Conservation (phyloP, 2,329 filamentous ascomycete species). For the Aschersonia sp. region DNA sequence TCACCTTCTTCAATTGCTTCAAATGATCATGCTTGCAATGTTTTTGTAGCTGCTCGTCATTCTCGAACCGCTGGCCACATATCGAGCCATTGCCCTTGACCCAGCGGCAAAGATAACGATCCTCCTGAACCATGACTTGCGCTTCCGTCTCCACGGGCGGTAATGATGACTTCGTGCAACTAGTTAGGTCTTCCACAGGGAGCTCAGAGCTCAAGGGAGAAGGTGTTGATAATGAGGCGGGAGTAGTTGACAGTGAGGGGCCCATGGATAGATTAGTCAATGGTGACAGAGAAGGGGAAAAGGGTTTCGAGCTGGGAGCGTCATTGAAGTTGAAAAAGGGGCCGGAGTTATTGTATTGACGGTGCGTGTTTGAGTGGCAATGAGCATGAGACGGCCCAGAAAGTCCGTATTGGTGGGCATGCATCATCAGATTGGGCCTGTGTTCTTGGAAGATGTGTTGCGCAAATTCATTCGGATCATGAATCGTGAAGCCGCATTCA, state of each 20-base stretch:
- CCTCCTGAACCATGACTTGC: constrained; percentile 7
- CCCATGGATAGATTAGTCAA: constrained; percentile 10
- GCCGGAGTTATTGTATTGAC: constrained; percentile 1
- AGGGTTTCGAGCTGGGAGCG: constrained; percentile 3
- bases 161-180: not conserved
- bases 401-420: constrained; percentile 5
- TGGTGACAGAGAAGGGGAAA: constrained; percentile 10
- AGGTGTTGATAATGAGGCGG: constrained; percentile 6
- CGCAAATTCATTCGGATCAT: constrained; percentile 12
- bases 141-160: constrained; percentile 3
- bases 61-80: constrained; percentile 22
- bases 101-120: constrained; percentile 20
- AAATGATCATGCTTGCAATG: constrained; percentile 39
- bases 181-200: not conserved
- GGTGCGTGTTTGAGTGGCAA: not conserved
- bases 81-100: constrained; percentile 8
- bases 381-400: not conserved
- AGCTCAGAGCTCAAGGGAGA: constrained; percentile 11
- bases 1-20: constrained; percentile 25
- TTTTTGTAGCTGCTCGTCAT: constrained; percentile 35
- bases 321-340: constrained; percentile 2
- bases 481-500: constrained; percentile 14
- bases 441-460: constrained; percentile 16
- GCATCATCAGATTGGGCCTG: constrained; percentile 5
- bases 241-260: constrained; percentile 9